Base-by-base conservation (phyloP, 495 filamentous ascomycete genomes). In the Aspergillus bertholletiae region DNA sequence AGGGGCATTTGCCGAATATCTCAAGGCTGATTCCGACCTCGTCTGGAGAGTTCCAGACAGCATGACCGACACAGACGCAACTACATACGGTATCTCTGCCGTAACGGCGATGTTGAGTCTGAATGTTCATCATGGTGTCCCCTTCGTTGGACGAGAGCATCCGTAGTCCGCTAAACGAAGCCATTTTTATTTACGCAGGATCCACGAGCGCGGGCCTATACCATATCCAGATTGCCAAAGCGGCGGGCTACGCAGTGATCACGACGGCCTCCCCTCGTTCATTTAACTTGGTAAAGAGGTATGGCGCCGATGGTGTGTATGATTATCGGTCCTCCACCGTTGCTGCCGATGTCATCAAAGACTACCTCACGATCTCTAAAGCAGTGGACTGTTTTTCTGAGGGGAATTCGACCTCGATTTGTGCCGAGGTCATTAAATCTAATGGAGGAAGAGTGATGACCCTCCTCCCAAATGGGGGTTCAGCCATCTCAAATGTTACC, bases 11-110 rank as follows among this genome's bases (percentile, higher is more conserved):
- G 80, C 75, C n/a, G 68, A 80, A 44, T 80, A 76, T 48, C 58
- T 72, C 18, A 68, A 72, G 23, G 69, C 73, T 0, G 72, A 74
- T 51, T 75, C 66, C 0, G 76, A 83, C 53, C 59, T 74, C 26
- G 69, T 78, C 17, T 69, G 78, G 23, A 73, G 76, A 21, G 60
- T 81, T n/a, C 81, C 84, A 3, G 74, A 77, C 1, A 65, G 76
- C 30, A 57, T 78, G 5, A 72, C 48, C 44, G 79, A 72, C 26
- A 75, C 77, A 21, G 70, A 75, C 3, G 81, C 77, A 0, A 64
- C 80, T 2, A 78, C 77, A 7, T 67, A 81, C 6, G 79, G 79
- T 0, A 67, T 84, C 1, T 74, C 77, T 1, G 70, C 79, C 11
- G 66, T 70, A 2, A 84, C 71, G 26, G 27, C 27, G 5, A 5